These are phyloP conservation scores for Hypoxylon sp. DNA, from an alignment of 2,329 filamentous ascomycete genomes.

Conservation along the genomic window DNA sequence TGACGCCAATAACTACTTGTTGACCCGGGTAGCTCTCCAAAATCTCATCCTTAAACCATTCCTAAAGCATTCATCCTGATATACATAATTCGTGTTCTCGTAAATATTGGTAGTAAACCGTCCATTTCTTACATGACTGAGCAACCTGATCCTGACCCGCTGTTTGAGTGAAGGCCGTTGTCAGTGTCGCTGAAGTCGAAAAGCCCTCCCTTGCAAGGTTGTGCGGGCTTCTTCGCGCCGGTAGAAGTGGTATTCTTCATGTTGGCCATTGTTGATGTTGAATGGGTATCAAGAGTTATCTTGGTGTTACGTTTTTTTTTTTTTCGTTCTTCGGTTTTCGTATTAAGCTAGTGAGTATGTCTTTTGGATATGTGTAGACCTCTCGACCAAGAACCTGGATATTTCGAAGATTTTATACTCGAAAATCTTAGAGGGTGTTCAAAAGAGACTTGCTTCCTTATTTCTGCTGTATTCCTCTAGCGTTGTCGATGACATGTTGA, in stretches of 20 bases:
- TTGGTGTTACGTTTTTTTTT: background rate
- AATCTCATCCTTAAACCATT: conserved; percentile 8
- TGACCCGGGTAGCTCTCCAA: conserved; percentile 8
- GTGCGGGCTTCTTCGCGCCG: conserved; percentile 31
- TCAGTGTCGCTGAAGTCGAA: conserved; percentile 43
- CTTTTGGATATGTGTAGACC: conserved; percentile 7
- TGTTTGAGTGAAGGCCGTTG: conserved; percentile 24
- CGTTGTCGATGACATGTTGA: conserved; percentile 3
- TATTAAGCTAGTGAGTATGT: background rate
- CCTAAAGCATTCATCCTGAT: background rate
- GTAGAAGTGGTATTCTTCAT: conserved; percentile 27
- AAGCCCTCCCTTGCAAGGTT: conserved; percentile 37
- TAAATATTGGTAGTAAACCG: background rate
- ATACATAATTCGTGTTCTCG: conserved; percentile 16
- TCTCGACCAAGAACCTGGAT: background rate
- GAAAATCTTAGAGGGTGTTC: background rate
- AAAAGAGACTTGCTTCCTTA: background rate
- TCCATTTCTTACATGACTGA: conserved; percentile 34
- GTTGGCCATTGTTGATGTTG: conserved; percentile 28
- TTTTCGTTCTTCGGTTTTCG: background rate
- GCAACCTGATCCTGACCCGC: conserved; percentile 24
- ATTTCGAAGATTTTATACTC: conserved; percentile 28
- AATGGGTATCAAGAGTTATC: conserved; percentile 4
- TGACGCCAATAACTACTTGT: conserved; percentile 20
- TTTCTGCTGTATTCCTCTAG: no score